Percentiles rank a stretch among this genome's conserved stretches.
These are phyloP conservation scores for Hirschioporus abietinus DNA, from an alignment of 768 basidiomycete genomes.

Conservation along the genomic window DNA sequence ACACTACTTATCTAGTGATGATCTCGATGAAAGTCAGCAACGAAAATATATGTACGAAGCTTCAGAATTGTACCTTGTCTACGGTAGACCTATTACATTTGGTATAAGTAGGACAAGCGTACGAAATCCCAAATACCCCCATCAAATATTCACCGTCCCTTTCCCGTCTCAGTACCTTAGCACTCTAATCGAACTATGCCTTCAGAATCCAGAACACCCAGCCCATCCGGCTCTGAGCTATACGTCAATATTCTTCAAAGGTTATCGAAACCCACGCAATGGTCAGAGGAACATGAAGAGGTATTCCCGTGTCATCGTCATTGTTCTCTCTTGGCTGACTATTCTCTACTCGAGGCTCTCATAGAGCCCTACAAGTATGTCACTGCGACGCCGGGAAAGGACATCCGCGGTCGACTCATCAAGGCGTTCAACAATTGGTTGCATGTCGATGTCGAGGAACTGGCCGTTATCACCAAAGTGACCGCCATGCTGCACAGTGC, in stretches of 20 bases:
- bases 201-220: not conserved
- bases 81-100: too few species aligned
- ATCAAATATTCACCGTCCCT: not conserved
- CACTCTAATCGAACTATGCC: not conserved
- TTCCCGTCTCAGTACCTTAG: not conserved
- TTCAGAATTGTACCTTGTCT: too few species aligned
- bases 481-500: slow-evolving; percentile 47
- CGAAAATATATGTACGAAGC: too few species aligned
- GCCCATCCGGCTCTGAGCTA: not conserved
- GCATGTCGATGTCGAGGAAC: slow-evolving; percentile 31
- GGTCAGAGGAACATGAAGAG: slow-evolving; percentile 1
- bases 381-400: slow-evolving; percentile 40
- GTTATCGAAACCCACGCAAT: slow-evolving; percentile 3
- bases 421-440: slow-evolving; percentile 49
- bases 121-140: not conserved
- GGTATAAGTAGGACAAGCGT: not conserved
- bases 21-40: too few species aligned
- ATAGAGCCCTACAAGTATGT: slow-evolving; percentile 44
- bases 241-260: slow-evolving; percentile 3
- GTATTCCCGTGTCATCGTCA: not conserved
- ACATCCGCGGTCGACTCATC: slow-evolving; percentile 40
- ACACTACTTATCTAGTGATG: too few species aligned
- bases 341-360: slow-evolving; percentile 25
- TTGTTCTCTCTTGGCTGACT: not conserved
- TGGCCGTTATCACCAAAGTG: slow-evolving; percentile 37